A percentile compares a stretch with the other conserved stretches of the same genome.
Evolutionary conservation across 2,329 filamentous ascomycete species (phyloP).

Genomic region (Claviceps sorghi): DNA sequence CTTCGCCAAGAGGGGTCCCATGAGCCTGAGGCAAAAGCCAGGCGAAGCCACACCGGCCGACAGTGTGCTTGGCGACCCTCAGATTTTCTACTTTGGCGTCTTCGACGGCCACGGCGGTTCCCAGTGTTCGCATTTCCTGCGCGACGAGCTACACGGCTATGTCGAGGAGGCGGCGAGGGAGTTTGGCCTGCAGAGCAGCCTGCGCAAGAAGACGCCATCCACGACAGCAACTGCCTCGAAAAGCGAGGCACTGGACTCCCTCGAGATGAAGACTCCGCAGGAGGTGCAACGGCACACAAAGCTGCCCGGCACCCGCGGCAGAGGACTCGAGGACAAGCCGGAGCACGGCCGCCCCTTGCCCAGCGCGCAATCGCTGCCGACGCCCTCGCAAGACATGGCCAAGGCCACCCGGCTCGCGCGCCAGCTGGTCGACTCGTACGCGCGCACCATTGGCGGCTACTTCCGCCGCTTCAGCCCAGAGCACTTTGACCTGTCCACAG

Average conservation of each 20-base stretch:
- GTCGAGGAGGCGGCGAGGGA: constrained; percentile 66
- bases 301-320: constrained; percentile 17
- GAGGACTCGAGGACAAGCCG: constrained; percentile 20
- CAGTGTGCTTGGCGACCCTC: constrained; percentile 72
- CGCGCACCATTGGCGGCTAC: constrained; percentile 77
- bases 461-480: constrained; percentile 80
- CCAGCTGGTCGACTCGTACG: constrained; percentile 62
- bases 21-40: constrained; percentile 38
- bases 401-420: constrained; percentile 56
- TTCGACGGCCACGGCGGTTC: constrained; percentile 91
- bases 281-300: constrained; percentile 26
- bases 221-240: constrained; percentile 2
- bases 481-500: constrained; percentile 43
- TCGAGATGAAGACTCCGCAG: constrained; percentile 36
- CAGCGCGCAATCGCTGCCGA: constrained; percentile 29
- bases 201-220: constrained; percentile 32
- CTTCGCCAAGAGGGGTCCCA: constrained; percentile 71
- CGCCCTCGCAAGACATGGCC: constrained; percentile 36
- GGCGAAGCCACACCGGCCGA: constrained; percentile 56
- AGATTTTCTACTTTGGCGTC: constrained; percentile 93
- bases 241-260: constrained; percentile 15
- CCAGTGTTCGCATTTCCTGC: constrained; percentile 76
- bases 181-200: constrained; percentile 66
- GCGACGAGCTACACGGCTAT: constrained; percentile 74
- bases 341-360: constrained; percentile 23